Base-by-base conservation (phyloP, 2,329 filamentous ascomycete genomes). In the Sclerotinia sclerotiorum region DNA sequence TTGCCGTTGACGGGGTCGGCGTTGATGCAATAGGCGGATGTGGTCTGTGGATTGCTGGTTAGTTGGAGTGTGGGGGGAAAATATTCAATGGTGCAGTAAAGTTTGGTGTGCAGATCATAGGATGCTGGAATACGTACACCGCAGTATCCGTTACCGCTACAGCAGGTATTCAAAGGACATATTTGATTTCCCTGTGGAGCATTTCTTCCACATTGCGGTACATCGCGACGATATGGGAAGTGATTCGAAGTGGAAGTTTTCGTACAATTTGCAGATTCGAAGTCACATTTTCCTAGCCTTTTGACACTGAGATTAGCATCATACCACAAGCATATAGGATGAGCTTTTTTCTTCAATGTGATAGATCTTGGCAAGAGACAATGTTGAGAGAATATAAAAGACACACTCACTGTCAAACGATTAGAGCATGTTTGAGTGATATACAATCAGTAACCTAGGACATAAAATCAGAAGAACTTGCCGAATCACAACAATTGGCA, bases 141-240 rank as follows among this genome's bases (percentile, higher is more conserved):
- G 21, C 67, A 68, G 35, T 68, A 68, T 44, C 67, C 67, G 24
- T 57, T 35, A 35, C 49, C 61, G 27, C 52, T 58, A 60, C 67
- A 68, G 17, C 67, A 68, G 8, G 32, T 66, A 44, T 66, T 60
- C 44, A 68, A 21, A 8, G 67, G 67, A 58, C 67, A 68, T 10
- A 51, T 46, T 52, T 65, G 61, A 54, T 32, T 58, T 17, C 62
- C 62, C 11, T 64, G 54, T 2, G 62, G 52, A 35, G 61, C 54
- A 46, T n/a, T 49, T n/a, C 27, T 48, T 29, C 67, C 67, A 54
- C 67, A 68, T 52, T 58, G 67, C n/a, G 61, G 13, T n/a, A 52
- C 44, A 29, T 61, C 65, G 21, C 32, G 42, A 29, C 56, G 70
- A 64, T 29, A 70, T 68, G 27, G 67, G 61, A 66, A 78, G 32